Evolutionary conservation across 1,284 basidiomycete genomes (phyloP), one percentile per base, ranked within the genome.

Genomic region (Puccinia hordei): DNA sequence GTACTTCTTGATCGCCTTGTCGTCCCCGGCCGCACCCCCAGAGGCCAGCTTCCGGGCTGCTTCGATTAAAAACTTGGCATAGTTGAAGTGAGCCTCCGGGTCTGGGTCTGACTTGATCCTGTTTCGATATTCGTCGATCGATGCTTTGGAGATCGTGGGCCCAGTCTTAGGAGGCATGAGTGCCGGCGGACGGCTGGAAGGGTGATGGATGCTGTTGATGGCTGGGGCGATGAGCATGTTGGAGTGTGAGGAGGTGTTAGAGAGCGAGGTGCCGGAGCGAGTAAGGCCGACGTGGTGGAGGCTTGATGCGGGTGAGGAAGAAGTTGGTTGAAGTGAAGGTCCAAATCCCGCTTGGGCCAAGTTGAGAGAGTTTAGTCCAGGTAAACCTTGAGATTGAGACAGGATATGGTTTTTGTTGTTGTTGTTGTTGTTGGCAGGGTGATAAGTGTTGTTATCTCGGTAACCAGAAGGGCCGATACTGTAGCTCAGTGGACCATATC

Each of bases 71-170:
- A 99, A 99, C 87, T 96, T 96, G 17, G 95, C 94, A 85, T 95
- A 99, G 27, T 92, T 89, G 86, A 98, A 99, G 85, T 99, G 97
- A n/a, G 95, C 93, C 86, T 99, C 97, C 0, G 96, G 95, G 85
- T 99, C 97, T 0, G 96, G 95, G 86, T 99, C 97, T 66, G 90
- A 92, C 87, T 98, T 99, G 88, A 99, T 98, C 73, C 97, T 91
- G 81, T 92, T 91, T 27, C 97, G 92, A 86, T 99, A 99, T 85
- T 97, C 92, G 85, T 98, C 95, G 82, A 99, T 95, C 85, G 96
- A 98, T 84, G 94, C 92, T 85, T 97, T 98, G 57, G 95, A 98
- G 86, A 86, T 86, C 3, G 86, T 85, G 22, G 85, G 73, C 35
- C 83, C 83, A 72, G 83, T 83, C 71, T 83, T 82, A 22, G 81